A percentile compares a stretch with the other conserved stretches of the same genome.
Conservation (phyloP, 345 rosid species). For the Luvunga scandens region DNA sequence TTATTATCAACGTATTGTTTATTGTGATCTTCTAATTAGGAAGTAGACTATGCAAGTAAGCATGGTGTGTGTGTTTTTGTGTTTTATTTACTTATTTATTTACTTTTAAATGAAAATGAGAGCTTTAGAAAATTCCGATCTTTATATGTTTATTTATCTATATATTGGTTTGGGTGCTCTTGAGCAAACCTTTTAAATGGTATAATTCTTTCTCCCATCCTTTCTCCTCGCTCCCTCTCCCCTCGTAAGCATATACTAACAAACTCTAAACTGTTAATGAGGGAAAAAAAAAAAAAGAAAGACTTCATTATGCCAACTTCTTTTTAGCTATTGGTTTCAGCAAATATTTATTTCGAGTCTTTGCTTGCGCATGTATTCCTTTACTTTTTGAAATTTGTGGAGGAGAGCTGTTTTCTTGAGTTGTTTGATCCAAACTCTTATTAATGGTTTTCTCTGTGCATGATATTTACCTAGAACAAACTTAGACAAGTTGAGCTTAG, state of each 20-base stretch:
- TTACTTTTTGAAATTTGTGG: background rate
- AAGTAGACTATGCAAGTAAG: background rate
- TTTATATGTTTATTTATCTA: background rate
- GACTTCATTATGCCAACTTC: background rate
- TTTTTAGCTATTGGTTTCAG: background rate
- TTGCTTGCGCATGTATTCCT: background rate
- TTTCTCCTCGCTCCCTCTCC: background rate
- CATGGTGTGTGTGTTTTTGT: background rate
- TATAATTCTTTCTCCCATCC: background rate
- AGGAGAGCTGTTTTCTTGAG: background rate
- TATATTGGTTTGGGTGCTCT: background rate
- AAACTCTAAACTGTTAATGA: background rate
- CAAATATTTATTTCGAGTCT: background rate
- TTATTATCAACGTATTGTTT: background rate
- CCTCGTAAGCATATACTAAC: background rate
- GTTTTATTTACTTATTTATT: background rate
- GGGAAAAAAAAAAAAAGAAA: background rate
- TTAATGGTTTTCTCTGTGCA: conserved; percentile 29
- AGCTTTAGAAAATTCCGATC: background rate
- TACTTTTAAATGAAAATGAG: background rate
- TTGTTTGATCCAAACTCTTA: conserved; percentile 16
- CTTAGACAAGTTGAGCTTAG: conserved; percentile 48
- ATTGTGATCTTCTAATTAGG: background rate
- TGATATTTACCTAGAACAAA: conserved; percentile 53
- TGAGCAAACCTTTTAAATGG: background rate